Base-by-base conservation (phyloP, 495 filamentous ascomycete genomes). In the Aspergillus sclerotioniger region DNA sequence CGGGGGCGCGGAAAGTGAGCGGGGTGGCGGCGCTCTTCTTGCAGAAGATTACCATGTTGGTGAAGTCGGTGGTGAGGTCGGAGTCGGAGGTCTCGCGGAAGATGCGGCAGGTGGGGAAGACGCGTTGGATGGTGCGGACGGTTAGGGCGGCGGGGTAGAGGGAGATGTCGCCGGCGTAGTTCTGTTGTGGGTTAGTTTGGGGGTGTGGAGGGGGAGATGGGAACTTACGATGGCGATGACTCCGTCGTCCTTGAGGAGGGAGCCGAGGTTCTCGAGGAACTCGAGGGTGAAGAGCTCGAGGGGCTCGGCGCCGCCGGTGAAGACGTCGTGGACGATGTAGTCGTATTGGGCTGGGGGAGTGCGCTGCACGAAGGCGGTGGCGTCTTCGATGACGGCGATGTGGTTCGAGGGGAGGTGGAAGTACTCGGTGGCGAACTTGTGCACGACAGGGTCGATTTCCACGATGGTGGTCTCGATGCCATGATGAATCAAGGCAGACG, bases 271-370 rank as follows among this genome's bases (percentile, higher is more conserved):
- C 32, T 75, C 63, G 12, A 98, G 71, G 63, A 98, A 96, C 62
- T 94, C 88, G 3, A 84, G 60, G 0, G 94, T 97, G 72, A 98
- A 98, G 2, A 98, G 81, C 17, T 86, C 76, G 15, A 91, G 81
- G 2, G 94, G 94, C 67, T 97, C 94, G 3, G 91, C 91, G 54
- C 93, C 94, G 15, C 94, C 94, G 0, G 94, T 98, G 75, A 98
- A 98, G n/a, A 98, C 94, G 64, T 98, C 94, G 63, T 98, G 94
- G 58, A 98, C 78, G 66, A 98, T 92, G 76, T 96, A 98, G 70
- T 96, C 87, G 66, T 87, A 98, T 41, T 80, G 76, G 15, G 80
- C 68, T 32, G 74, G 66, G 3, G 68, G 59, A n/a, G 80, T 74
- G 4, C 69, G 70, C 39, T 78, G 65, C 13, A 92, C 90, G 72